Evolutionary conservation across 306 rosid genomes (phyloP).

Genomic region (Sindora glabra): DNA sequence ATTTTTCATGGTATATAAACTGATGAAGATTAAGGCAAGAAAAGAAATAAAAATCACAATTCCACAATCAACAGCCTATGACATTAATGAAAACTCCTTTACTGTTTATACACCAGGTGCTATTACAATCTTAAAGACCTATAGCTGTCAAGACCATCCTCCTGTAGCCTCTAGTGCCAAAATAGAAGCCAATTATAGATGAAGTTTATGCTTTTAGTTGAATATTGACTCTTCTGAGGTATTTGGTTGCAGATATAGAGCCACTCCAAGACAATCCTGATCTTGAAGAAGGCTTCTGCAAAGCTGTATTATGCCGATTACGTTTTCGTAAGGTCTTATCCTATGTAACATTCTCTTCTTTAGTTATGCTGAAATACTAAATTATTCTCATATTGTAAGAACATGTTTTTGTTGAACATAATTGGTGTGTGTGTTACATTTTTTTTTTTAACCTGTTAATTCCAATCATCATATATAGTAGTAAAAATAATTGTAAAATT

Average conservation of each 20-base stretch:
- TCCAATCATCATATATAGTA: constrained; percentile 1
- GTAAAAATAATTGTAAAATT: neutral
- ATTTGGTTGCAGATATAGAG: constrained; percentile 63
- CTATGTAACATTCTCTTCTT: constrained; percentile 48
- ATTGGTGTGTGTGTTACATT: neutral
- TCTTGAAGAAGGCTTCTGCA: constrained; percentile 95
- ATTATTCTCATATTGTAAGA: constrained; percentile 1
- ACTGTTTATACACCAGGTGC: neutral
- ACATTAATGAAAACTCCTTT: neutral
- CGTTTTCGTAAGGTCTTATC: constrained; percentile 99
- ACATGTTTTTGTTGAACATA: neutral
- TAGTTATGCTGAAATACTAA: constrained; percentile 17
- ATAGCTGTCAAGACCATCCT: constrained; percentile 1
- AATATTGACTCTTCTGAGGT: constrained; percentile 16
- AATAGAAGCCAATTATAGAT: constrained; percentile 15
- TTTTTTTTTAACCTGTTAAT: neutral
- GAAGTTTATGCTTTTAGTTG: constrained; percentile 14
- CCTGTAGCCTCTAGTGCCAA: neutral
- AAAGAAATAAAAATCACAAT: neutral
- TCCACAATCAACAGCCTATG: neutral
- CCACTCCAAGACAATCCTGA: constrained; percentile 65
- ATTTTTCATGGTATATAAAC: neutral
- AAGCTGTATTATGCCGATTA: constrained; percentile 85
- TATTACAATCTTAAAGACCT: neutral
- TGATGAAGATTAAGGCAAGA: neutral